These are phyloP conservation scores for Tolypocladium endophyticum DNA, from an alignment of 2,329 filamentous ascomycete genomes.

Conservation along the genomic window DNA sequence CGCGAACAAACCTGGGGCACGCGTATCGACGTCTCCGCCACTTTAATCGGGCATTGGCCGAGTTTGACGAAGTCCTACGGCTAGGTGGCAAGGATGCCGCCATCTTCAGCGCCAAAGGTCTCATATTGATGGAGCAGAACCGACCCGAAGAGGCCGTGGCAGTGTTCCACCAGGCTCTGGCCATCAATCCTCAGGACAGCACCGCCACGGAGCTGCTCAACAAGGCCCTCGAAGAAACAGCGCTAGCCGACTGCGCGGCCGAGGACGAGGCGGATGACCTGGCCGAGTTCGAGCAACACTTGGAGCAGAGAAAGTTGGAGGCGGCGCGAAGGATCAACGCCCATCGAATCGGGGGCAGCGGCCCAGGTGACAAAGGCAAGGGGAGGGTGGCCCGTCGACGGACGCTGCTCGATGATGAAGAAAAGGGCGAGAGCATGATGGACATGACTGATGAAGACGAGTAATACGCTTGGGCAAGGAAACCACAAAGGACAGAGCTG, in stretches of 20 bases:
- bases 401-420: slow-evolving; percentile 21
- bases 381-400: slow-evolving; percentile 26
- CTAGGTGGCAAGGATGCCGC: slow-evolving; percentile 69
- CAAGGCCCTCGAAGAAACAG: slow-evolving; percentile 57
- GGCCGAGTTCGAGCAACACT: slow-evolving; percentile 39
- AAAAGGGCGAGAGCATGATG: slow-evolving; percentile 37
- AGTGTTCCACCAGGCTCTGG: slow-evolving; percentile 74
- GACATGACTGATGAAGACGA: slow-evolving; percentile 46
- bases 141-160: slow-evolving; percentile 67
- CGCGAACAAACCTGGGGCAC: slow-evolving; percentile 81
- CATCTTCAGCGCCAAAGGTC: slow-evolving; percentile 72
- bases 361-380: slow-evolving; percentile 32
- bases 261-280: slow-evolving; percentile 36
- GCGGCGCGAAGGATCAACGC: slow-evolving; percentile 28
- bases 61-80: slow-evolving; percentile 82
- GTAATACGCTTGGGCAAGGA: neutral
- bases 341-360: slow-evolving; percentile 8
- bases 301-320: slow-evolving; percentile 35
- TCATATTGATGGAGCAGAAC: slow-evolving; percentile 71
- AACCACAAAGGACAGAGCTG: neutral
- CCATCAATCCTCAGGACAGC: slow-evolving; percentile 68
- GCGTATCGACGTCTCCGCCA: slow-evolving; percentile 64
- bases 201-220: slow-evolving; percentile 70
- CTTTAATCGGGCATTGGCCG: slow-evolving; percentile 59
- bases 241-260: slow-evolving; percentile 31